Evolutionary conservation across 2,329 filamentous ascomycete genomes (phyloP), one percentile per base, ranked within the genome.

Genomic region (Teratosphaeria nubilosa): DNA sequence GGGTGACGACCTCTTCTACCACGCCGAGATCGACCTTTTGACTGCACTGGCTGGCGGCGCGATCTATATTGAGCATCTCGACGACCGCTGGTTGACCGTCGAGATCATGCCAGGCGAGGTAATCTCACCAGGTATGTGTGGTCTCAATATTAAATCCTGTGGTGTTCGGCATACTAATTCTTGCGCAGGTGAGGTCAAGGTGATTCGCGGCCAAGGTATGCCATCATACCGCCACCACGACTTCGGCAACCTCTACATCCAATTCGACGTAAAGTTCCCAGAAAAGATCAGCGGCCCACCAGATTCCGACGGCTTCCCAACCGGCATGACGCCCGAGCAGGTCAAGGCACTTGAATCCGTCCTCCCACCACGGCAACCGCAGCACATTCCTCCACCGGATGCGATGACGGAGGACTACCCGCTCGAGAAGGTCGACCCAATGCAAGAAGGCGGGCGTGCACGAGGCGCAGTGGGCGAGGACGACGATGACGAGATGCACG

Each of bases 251-350:
- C 81, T 99, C 68, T 99, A 94, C 80, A 91, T 99, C 70, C 90
- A 95, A 73, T 99, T 99, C 78, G 86, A 89, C 70, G 91, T 99
- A 77, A 96, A 95, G 78, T 97, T 99, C 82, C 94, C 94, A 54
- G 86, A 78, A 53, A 69, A 69, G 24, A 70, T 80, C 27, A 66
- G 64, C 56, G 75, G 74, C 22, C 72, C 74, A 27, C 63, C 63
- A 45, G 69, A 68, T 59, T 63, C 64, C 30, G 75, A 78, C 22
- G 78, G 73, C 56, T 72, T 67, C 55, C 69, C 76, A 5, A 69
- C 67, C 3, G 32, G 61, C 37, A 73, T 79, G 71, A 70, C 87
- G 55, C 78, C 85, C 16, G 80, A 84, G 59, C 86, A 89, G 62
- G 88, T 95, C 66, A 84, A 89, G 58, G 80, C 86, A 13, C 85